Evolutionary conservation across 495 filamentous ascomycete genomes (phyloP), one percentile per base, ranked within the genome.

Genomic region (Durotheca rogersii): DNA sequence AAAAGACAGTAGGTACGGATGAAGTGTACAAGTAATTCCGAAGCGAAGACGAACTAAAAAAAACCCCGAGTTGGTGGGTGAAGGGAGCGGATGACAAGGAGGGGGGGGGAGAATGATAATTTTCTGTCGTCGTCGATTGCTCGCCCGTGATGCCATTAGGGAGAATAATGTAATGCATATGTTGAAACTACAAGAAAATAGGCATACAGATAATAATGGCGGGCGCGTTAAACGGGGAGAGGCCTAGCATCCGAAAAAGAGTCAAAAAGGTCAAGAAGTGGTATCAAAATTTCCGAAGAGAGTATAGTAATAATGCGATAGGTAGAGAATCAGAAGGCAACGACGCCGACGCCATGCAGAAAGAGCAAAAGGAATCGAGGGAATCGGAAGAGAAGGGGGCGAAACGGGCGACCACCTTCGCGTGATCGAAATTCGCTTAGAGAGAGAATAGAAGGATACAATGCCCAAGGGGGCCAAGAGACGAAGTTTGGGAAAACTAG

Each of bases 341-440:
- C 46, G 62, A 65, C 62, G 62, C 62, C 62, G 45, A 55, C 51
- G 61, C 61, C 57, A 65, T 60, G 64, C 58, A 63, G 51, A 53
- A 62, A 44, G 53, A 51, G 39, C 37, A 27, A 45, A 53, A 4
- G 9, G 9, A 4, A 27, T 4, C 9, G 9, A 27, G 9, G 23
- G 23, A 27, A 27, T 4, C 4, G 9, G 23, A 27, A 27, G 23
- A 27, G 9, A 27, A 38, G 51, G 17, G 33, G 55, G 52, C 44
- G 33, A 56, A n/a, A n/a, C n/a, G n/a, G n/a, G n/a, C n/a, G n/a
- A n/a, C n/a, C n/a, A n/a, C n/a, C n/a, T n/a, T n/a, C n/a, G n/a
- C n/a, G n/a, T n/a, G n/a, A n/a, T n/a, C n/a, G n/a, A n/a, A n/a
- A n/a, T n/a, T n/a, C n/a, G n/a, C n/a, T n/a, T 7, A 50, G 19